Evolutionary conservation across 2,329 filamentous ascomycete species (phyloP).

Genomic region (Aureobasidium sp.): DNA sequence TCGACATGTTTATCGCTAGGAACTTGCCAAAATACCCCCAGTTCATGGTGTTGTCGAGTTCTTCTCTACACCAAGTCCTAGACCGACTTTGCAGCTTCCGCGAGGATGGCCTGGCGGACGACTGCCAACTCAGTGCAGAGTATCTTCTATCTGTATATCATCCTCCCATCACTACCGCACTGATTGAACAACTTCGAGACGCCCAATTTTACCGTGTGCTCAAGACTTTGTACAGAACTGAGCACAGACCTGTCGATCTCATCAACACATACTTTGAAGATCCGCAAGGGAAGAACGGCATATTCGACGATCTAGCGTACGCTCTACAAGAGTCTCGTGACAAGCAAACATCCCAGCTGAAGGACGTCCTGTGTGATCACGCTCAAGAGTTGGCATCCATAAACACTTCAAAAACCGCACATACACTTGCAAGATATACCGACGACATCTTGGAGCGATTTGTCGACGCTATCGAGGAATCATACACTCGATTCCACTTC

Average conservation of each 20-base stretch:
- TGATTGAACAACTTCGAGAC: conserved; percentile 70
- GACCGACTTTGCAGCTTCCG: conserved; percentile 80
- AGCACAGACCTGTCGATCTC: conserved; percentile 72
- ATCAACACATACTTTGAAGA: conserved; percentile 82
- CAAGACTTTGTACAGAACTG: conserved; percentile 76
- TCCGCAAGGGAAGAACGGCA: conserved; percentile 61
- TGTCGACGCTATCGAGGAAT: conserved; percentile 54
- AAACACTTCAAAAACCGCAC: conserved; percentile 58
- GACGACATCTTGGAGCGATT: conserved; percentile 61
- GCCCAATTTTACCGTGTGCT: conserved; percentile 86
- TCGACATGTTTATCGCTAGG: conserved; percentile 97
- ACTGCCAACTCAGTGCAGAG: conserved; percentile 94
- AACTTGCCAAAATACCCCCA: conserved; percentile 96
- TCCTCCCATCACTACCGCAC: conserved; percentile 67
- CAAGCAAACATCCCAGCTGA: conserved; percentile 67
- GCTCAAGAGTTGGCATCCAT: conserved; percentile 61
- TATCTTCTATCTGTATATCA: conserved; percentile 92
- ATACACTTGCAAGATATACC: conserved; percentile 55
- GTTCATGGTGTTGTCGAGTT: conserved; percentile 84
- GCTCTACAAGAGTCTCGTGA: conserved; percentile 62
- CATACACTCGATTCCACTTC: conserved; percentile 67
- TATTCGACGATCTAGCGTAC: conserved; percentile 74
- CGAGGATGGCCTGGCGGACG: conserved; percentile 71
- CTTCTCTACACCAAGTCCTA: conserved; percentile 73
- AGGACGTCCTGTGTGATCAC: conserved; percentile 58